Conservation (phyloP, 202 grass and related monocot species). For the Hordeum pubiflorum region DNA sequence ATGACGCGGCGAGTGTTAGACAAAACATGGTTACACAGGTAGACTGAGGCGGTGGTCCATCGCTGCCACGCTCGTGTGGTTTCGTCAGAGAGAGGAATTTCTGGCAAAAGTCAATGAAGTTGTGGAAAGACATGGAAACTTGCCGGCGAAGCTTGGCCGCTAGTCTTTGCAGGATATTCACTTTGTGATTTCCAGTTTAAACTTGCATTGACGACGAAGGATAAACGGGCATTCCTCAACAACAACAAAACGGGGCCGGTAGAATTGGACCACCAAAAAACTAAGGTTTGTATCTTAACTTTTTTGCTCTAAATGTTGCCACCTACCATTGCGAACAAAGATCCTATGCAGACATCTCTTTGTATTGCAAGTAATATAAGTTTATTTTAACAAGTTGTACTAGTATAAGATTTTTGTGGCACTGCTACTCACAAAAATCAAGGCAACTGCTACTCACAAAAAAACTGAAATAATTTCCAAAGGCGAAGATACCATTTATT, state of each 20-base stretch:
- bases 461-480: background rate
- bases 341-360: background rate
- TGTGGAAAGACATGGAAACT: background rate
- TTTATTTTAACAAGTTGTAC: background rate
- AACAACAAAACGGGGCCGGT: background rate
- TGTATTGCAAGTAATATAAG: background rate
- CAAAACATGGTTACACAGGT: background rate
- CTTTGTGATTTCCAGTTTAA: background rate
- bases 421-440: background rate
- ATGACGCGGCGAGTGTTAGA: background rate
- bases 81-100: background rate
- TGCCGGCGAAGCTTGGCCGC: background rate
- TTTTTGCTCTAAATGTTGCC: background rate
- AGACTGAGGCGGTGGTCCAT: background rate
- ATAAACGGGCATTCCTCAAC: background rate
- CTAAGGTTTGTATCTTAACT: background rate
- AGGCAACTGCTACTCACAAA: conserved; percentile 15
- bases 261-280: background rate
- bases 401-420: background rate
- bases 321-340: background rate
- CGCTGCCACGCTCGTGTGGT: background rate
- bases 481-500: no score
- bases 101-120: background rate
- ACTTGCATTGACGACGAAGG: background rate
- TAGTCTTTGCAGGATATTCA: background rate